Conservation (phyloP, 371 early-diverging fungal species). For the Mucor sp. region DNA sequence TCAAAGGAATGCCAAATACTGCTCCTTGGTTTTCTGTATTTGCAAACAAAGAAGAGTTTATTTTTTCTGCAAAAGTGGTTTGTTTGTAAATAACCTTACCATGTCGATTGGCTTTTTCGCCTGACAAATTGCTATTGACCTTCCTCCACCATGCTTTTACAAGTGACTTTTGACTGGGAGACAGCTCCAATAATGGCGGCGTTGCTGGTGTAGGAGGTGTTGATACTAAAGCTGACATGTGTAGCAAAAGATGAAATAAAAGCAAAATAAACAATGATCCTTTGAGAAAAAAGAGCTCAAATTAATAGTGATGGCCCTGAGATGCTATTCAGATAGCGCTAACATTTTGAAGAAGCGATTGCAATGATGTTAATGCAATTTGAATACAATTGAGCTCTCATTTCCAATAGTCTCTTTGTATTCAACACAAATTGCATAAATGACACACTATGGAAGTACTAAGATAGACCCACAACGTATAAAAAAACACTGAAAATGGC, state of each 20-base stretch:
- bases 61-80: slow-evolving; percentile 14
- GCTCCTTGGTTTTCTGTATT: slow-evolving; percentile 22
- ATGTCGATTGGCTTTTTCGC: slow-evolving; percentile 12
- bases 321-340: no score
- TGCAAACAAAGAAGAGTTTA: neutral
- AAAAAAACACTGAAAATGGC: no score
- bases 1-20: slow-evolving; percentile 44
- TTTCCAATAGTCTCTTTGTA: no score
- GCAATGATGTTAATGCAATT: neutral
- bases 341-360: neutral
- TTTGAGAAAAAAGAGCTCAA: neutral
- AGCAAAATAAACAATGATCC: neutral
- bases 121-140: slow-evolving; percentile 20
- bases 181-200: neutral
- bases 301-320: neutral
- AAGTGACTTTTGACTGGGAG: slow-evolving; percentile 33
- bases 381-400: no score
- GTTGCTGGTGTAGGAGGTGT: neutral
- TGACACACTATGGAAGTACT: no score
- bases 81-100: neutral
- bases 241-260: slow-evolving; percentile 2
- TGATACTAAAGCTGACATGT: neutral
- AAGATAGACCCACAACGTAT: no score
- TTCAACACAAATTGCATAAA: no score
- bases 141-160: slow-evolving; percentile 49